Conservation (phyloP, 2,329 filamentous ascomycete species). For the Fusarium scirpi region DNA sequence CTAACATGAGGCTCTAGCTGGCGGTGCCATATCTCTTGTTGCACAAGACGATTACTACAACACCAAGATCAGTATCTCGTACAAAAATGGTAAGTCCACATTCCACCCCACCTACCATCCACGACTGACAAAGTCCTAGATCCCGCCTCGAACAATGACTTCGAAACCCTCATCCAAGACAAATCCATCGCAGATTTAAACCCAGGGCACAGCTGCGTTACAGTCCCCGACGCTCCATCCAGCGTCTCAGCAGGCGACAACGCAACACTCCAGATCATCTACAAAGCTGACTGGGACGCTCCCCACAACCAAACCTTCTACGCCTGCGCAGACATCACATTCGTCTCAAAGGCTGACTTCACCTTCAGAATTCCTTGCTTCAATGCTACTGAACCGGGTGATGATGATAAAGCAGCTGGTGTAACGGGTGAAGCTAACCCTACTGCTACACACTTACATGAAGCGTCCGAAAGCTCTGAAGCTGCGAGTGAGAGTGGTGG, state of each 20-base stretch:
- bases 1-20: slow-evolving; percentile 52
- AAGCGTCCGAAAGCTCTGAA: slow-evolving; percentile 3
- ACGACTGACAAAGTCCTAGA: slow-evolving; percentile 44
- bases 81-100: slow-evolving; percentile 56
- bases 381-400: slow-evolving; percentile 55
- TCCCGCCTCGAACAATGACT: slow-evolving; percentile 56
- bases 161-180: slow-evolving; percentile 54
- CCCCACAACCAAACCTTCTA: slow-evolving; percentile 61
- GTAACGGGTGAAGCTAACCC: slow-evolving; percentile 16
- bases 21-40: slow-evolving; percentile 66
- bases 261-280: slow-evolving; percentile 63
- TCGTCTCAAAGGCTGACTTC: slow-evolving; percentile 54
- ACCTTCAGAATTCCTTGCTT: slow-evolving; percentile 55
- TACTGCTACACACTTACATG: slow-evolving; percentile 28
- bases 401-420: slow-evolving; percentile 40
- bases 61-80: slow-evolving; percentile 66
- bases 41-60: slow-evolving; percentile 69
- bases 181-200: slow-evolving; percentile 55
- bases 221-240: slow-evolving; percentile 51
- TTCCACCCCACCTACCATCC: background rate
- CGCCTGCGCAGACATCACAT: slow-evolving; percentile 62
- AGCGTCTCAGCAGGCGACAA: slow-evolving; percentile 56
- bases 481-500: slow-evolving; percentile 65
- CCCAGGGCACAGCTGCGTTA: slow-evolving; percentile 61
- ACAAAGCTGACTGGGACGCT: slow-evolving; percentile 58